phyloP scores from a whole-genome alignment of 768 basidiomycete species.

The Podaxis mareebaensis region DNA sequence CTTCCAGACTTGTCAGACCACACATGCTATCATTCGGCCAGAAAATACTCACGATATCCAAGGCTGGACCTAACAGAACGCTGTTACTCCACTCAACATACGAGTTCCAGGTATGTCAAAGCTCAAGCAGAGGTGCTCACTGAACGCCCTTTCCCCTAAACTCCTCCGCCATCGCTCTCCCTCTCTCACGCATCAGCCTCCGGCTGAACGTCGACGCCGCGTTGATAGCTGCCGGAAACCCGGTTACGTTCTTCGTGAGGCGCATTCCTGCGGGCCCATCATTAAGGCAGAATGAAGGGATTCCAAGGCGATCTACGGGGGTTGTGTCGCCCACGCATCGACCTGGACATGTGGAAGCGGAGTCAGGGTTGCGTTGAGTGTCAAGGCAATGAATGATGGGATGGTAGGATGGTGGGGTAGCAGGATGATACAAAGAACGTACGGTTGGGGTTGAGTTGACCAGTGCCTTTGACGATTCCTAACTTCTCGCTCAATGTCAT shows the following conservation, averaged over 20 bases:
- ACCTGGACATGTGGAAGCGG: constrained; percentile 26
- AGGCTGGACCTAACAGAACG: constrained; percentile 50
- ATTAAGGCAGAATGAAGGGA: constrained; percentile 48
- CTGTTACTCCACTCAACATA: constrained; percentile 23
- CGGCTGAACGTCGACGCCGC: constrained; percentile 54
- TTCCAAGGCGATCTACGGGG: constrained; percentile 39
- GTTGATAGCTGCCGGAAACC: constrained; percentile 61
- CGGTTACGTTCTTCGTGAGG: constrained; percentile 43
- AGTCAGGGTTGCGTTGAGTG: too few species aligned
- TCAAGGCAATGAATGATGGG: too few species aligned
- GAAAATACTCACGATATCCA: constrained; percentile 48
- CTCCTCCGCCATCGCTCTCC: constrained; percentile 64
- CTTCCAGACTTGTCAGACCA: constrained; percentile 24
- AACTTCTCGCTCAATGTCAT: constrained; percentile 50
- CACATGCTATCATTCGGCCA: not conserved
- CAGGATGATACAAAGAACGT: constrained; percentile 13
- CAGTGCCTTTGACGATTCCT: constrained; percentile 46
- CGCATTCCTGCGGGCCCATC: constrained; percentile 51
- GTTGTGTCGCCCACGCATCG: constrained; percentile 49
- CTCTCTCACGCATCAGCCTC: constrained; percentile 63
- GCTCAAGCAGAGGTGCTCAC: constrained; percentile 25
- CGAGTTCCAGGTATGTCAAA: too few species aligned
- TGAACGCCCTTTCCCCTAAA: constrained; percentile 68
- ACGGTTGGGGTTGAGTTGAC: constrained; percentile 41
- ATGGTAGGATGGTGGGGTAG: not conserved